Percentiles rank a stretch among this genome's conserved stretches.
phyloP scores from a whole-genome alignment of 176 grass and related monocot genomes.

The Thinopyrum elongatum region DNA sequence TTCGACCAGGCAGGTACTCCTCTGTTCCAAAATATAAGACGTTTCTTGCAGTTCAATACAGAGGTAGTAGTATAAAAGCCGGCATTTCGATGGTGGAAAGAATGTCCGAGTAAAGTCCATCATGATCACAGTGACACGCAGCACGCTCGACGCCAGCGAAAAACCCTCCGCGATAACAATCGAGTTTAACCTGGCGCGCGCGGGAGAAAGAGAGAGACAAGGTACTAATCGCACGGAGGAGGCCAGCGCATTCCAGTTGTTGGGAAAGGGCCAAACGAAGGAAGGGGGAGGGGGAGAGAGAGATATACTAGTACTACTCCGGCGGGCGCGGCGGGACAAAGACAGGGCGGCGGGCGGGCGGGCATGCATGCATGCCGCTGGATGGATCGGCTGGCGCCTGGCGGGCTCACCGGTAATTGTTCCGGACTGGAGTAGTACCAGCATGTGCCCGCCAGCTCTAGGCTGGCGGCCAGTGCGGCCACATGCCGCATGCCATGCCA shows the following conservation, averaged over 20 bases:
- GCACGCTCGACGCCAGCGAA: too few relatives aligned
- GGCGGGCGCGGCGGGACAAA: neutral
- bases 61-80: too few relatives aligned
- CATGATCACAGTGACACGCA: too few relatives aligned
- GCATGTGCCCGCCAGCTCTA: conserved; percentile 31
- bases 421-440: neutral
- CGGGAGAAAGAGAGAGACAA: neutral
- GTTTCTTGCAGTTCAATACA: too few relatives aligned
- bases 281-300: neutral
- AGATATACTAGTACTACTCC: neutral
- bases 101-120: too few relatives aligned
- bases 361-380: neutral
- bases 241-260: conserved; percentile 32
- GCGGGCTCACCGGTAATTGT: neutral
- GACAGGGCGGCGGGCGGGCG: too few relatives aligned
- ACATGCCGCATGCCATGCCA: conserved; percentile 26
- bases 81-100: too few relatives aligned
- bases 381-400: neutral
- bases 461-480: conserved; percentile 47
- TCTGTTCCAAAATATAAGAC: too few relatives aligned
- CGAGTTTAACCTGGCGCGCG: too few relatives aligned
- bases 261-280: neutral
- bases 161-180: too few relatives aligned
- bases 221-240: neutral
- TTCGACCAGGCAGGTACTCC: neutral